These are phyloP conservation scores for Fraxinus cuspidata DNA, from an alignment of 257 asterid genomes.

Conservation along the genomic window DNA sequence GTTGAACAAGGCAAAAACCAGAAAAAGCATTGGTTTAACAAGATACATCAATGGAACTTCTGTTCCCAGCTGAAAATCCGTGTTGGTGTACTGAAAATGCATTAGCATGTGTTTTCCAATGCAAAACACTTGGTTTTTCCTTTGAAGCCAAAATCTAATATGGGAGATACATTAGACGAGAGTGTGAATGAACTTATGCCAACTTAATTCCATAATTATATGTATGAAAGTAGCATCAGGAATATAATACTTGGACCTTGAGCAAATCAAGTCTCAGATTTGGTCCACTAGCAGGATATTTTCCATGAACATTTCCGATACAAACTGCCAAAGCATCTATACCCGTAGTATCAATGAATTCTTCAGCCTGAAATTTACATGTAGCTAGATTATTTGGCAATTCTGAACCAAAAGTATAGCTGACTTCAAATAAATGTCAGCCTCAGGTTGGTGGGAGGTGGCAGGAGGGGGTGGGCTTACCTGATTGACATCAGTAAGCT, in stretches of 20 bases:
- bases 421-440: constrained; percentile 1
- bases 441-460: background rate
- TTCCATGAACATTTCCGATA: constrained; percentile 95
- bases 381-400: constrained; percentile 16
- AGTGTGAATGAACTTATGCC: background rate
- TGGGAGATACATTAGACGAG: background rate
- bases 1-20: background rate
- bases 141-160: no score
- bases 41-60: background rate
- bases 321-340: constrained; percentile 98
- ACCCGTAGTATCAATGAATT: constrained; percentile 80
- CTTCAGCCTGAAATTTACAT: constrained; percentile 70
- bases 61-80: background rate
- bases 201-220: background rate
- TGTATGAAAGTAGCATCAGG: constrained; percentile 2
- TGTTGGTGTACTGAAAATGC: background rate
- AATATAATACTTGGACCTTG: constrained; percentile 53
- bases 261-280: constrained; percentile 89
- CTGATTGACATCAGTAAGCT: constrained; percentile 85
- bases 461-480: constrained; percentile 29
- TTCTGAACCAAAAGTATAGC: constrained; percentile 11
- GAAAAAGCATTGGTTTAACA: background rate
- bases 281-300: constrained; percentile 85
- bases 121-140: no score
- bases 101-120: background rate